Base-by-base conservation (phyloP, 352 stramenopile species). In the Pythium biforme region DNA sequence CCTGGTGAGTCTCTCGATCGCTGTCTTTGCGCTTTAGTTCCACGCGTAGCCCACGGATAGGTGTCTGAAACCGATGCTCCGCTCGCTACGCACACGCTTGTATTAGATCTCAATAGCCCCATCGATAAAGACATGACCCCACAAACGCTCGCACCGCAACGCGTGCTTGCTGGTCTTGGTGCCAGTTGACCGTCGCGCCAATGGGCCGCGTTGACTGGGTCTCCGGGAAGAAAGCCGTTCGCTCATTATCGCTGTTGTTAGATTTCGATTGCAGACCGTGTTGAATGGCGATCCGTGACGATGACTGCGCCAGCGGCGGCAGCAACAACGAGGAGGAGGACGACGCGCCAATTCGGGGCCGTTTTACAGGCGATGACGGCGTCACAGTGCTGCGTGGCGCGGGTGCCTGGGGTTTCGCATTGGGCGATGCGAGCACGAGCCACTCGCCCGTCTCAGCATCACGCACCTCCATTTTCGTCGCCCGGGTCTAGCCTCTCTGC, bases 381-480 rank as follows among this genome's bases (percentile, higher is more conserved):
- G 45, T 25, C 25, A 15, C 47, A 17, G 7, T 19, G 15, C 15
- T 14, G 22, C 11, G 34, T 25, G 22, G 33, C 2, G 22, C 52
- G 8, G 8, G 9, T 20, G 10, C 37, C 10, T 53, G 23, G 6
- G 33, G 20, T 34, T 48, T 49, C 15, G 37, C 29, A 27, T 37
- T 26, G 22, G 52, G 46, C 40, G 23, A 47, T 20, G 43, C 23
- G 20, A 89, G 20, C 40, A 80, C 65, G 27, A 92, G 59, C 33
- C 60, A 55, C 59, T 90, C 81, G 4, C 79, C 79, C 1, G 78
- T 91, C 70, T 91, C 82, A 45, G 79, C 79, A 41, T 91, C 79
- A 27, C 61, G 62, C 54, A 89, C 78, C 22, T 83, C 50, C 41
- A 77, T 75, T 2, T 43, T 20, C 17, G 37, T n/a, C 31, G 31